Evolutionary conservation across 768 basidiomycete species (phyloP), one percentile per base, ranked within the genome.

Genomic region (Suillus variegatus): DNA sequence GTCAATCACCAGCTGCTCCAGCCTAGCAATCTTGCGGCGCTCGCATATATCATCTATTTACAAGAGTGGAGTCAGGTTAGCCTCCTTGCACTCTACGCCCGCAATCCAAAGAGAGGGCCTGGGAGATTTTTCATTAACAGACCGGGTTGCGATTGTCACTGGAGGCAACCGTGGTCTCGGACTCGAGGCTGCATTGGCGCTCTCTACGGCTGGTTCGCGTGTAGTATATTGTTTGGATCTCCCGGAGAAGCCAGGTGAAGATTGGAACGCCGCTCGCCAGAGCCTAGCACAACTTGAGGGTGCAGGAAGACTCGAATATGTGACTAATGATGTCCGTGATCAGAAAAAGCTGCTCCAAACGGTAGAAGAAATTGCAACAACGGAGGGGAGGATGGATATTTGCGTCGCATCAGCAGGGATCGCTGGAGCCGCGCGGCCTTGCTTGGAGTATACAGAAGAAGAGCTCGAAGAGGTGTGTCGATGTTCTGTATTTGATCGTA

Each of bases 231-330:
- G 68, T 49, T 35, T 71, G 16, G 71, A 71, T 61, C 65, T 69
- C 14, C 71, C 65, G 22, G 38, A 22, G 57, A 44, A 47, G 22
- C 68, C 68, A 25, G 43, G 66, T 16, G 71, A 63, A 6, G 87
- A 87, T 69, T 90, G 84, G 82, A 61, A 66, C 58, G 77, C 77
- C 70, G 84, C 85, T 22, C 74, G 74, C 18, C 81, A 81, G 25
- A 88, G 82, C 70, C 82, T 84, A 25, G 70, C 69, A 61, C 74
- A 73, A 62, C 73, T 87, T 62, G 78, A 75, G 8, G 78, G 74
- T 46, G 60, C 63, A 36, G 41, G 63, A 16, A 58, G 62, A 58
- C 63, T 77, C 25, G 62, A 71, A 60, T 77, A 75, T 66, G 41
- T 70, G 46, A 49, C 62, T 7, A 60, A 62, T 9, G 72, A 76